Percentiles rank a stretch among this genome's conserved stretches.
phyloP scores from a whole-genome alignment of 1,284 basidiomycete genomes.

The Malassezia furfur region DNA sequence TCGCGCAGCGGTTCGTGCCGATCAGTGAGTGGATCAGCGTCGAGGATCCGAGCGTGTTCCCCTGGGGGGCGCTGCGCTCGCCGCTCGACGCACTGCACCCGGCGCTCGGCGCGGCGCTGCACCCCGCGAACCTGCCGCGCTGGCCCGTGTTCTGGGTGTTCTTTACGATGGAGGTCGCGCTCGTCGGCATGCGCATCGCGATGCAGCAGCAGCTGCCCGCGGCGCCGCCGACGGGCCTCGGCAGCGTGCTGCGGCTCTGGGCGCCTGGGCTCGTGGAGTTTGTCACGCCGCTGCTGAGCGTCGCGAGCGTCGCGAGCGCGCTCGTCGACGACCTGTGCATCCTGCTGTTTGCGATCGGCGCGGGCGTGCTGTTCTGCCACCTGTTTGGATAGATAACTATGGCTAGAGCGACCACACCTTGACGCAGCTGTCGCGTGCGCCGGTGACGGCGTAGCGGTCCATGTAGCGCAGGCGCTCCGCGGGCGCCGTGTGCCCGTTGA shows the following conservation, averaged over 20 bases:
- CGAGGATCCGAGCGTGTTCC: conserved; percentile 11
- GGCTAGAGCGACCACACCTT: conserved; percentile 85
- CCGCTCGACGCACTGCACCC: conserved; percentile 10
- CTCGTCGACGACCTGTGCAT: conserved; percentile 14
- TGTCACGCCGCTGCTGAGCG: background rate
- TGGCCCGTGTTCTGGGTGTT: conserved; percentile 45
- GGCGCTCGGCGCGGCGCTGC: background rate
- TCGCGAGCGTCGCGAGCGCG: conserved; percentile 1
- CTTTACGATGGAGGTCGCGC: conserved; percentile 31
- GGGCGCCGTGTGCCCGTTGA: conserved; percentile 84
- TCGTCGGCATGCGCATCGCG: conserved; percentile 32
- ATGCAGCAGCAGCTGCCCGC: conserved; percentile 20
- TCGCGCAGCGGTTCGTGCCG: conserved; percentile 10
- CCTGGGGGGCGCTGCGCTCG: conserved; percentile 12
- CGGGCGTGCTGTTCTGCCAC: conserved; percentile 14
- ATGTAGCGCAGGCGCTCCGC: conserved; percentile 87
- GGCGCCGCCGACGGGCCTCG: conserved; percentile 2
- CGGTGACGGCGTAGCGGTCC: conserved; percentile 87
- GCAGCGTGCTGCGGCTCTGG: conserved; percentile 3
- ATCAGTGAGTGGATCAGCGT: conserved; percentile 16
- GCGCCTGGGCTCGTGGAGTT: conserved; percentile 6
- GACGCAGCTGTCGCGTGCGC: conserved; percentile 73
- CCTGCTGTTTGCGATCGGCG: conserved; percentile 15
- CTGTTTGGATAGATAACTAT: background rate
- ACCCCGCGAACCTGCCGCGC: conserved; percentile 1